Evolutionary conservation across 768 basidiomycete species (phyloP).

Genomic region (Suillus sp.): DNA sequence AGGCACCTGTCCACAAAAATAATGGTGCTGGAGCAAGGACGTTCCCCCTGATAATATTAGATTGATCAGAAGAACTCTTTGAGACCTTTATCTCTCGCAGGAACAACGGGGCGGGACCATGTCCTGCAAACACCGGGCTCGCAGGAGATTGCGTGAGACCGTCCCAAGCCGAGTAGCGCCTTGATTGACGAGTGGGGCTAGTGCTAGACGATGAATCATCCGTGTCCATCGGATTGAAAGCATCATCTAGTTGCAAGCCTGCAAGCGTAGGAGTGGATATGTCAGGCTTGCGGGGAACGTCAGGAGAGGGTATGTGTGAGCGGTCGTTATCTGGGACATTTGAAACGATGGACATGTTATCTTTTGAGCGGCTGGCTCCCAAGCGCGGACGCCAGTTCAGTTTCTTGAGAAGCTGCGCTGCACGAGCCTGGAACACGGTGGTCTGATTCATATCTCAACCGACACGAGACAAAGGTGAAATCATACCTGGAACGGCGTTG

Average conservation of each 20-base stretch:
- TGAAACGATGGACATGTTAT: slow-evolving; percentile 27
- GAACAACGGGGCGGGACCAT: slow-evolving; percentile 16
- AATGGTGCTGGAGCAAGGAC: slow-evolving; percentile 20
- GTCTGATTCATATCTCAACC: slow-evolving; percentile 20
- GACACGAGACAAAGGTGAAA: background rate
- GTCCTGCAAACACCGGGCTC: slow-evolving; percentile 18
- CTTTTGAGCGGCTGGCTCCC: slow-evolving; percentile 29
- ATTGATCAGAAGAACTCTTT: background rate
- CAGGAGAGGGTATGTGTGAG: slow-evolving; percentile 37
- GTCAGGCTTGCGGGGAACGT: slow-evolving; percentile 31
- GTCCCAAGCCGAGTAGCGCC: slow-evolving; percentile 30
- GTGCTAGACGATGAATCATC: slow-evolving; percentile 34
- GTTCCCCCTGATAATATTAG: slow-evolving; percentile 9
- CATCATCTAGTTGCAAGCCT: slow-evolving; percentile 26
- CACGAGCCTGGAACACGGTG: slow-evolving; percentile 29
- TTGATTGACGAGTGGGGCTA: slow-evolving; percentile 22
- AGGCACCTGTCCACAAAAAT: slow-evolving; percentile 18
- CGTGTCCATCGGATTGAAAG: slow-evolving; percentile 30
- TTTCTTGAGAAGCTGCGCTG: slow-evolving; percentile 43
- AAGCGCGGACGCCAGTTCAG: slow-evolving; percentile 39
- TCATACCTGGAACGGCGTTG: slow-evolving; percentile 32
- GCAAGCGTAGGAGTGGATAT: slow-evolving; percentile 21
- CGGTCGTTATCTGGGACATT: slow-evolving; percentile 29
- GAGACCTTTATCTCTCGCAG: slow-evolving; percentile 17
- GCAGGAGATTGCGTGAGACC: slow-evolving; percentile 11